These are phyloP conservation scores for Populus pruinosa DNA, from an alignment of 345 rosid species.

Conservation along the genomic window DNA sequence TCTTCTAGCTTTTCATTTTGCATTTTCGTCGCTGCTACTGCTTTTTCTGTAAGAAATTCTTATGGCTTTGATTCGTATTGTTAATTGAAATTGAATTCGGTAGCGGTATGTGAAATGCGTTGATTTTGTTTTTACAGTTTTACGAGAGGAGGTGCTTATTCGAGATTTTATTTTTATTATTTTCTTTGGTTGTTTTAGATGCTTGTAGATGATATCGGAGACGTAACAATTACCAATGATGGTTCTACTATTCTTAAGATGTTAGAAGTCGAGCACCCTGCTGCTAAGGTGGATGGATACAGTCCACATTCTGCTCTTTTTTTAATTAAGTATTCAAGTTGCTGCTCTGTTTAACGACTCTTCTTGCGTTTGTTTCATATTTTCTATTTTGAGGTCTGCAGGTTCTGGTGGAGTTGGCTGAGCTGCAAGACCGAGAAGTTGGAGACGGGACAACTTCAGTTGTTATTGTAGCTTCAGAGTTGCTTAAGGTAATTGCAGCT, in stretches of 20 bases:
- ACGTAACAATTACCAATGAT: conserved; percentile 89
- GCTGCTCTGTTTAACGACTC: neutral
- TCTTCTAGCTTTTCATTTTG: neutral
- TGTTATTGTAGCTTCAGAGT: conserved; percentile 89
- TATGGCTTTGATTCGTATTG: neutral
- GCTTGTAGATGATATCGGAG: conserved; percentile 97
- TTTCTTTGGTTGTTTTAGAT: conserved; percentile 40
- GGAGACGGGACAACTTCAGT: conserved; percentile 98
- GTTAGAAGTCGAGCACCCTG: conserved; percentile 97
- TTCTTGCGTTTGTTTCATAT: neutral
- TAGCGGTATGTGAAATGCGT: neutral
- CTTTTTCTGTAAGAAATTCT: neutral
- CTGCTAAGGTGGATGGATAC: conserved; percentile 70
- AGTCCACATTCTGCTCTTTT: neutral
- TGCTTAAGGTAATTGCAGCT: conserved; percentile 53
- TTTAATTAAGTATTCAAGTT: neutral
- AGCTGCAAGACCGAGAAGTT: conserved; percentile 95
- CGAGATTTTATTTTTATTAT: too few relatives aligned
- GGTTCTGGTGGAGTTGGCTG: conserved; percentile 97
- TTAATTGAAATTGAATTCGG: neutral
- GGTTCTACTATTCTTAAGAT: conserved; percentile 94
- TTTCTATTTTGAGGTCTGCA: conserved; percentile 24
- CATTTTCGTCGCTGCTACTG: neutral
- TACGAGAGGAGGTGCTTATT: neutral
- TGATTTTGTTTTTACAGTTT: too few relatives aligned